Conservation (phyloP, 768 basidiomycete genomes). For the Crepidotus variabilis region DNA sequence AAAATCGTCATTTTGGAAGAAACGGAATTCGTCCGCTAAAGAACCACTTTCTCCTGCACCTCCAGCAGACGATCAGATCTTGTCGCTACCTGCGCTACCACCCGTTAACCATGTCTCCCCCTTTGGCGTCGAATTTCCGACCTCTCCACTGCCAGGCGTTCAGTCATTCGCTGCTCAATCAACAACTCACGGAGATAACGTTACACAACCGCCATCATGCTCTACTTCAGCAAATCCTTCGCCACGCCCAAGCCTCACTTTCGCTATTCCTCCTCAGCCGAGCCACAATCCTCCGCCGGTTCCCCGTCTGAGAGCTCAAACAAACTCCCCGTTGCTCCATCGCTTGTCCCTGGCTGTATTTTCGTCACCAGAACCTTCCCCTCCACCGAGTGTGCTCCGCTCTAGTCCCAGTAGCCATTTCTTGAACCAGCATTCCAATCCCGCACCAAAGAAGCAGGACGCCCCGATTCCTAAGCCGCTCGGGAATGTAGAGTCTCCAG, state of each 20-base stretch:
- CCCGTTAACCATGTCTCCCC: constrained; percentile 26
- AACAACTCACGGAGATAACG: not conserved
- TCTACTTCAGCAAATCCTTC: constrained; percentile 8
- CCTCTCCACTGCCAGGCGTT: not conserved
- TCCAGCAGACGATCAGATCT: not conserved
- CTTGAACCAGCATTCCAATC: constrained; percentile 13
- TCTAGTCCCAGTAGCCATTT: constrained; percentile 13
- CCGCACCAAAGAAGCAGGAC: constrained; percentile 36
- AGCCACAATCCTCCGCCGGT: constrained; percentile 14
- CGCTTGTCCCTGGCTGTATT: constrained; percentile 68
- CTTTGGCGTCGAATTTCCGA: constrained; percentile 14
- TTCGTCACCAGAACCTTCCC: constrained; percentile 34
- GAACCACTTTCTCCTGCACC: constrained; percentile 7
- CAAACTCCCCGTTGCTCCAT: constrained; percentile 68
- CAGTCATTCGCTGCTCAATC: not conserved
- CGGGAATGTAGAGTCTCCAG: constrained; percentile 60
- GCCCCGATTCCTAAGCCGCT: constrained; percentile 47
- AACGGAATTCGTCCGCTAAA: constrained; percentile 31
- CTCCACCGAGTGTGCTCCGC: constrained; percentile 20
- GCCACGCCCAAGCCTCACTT: constrained; percentile 2
- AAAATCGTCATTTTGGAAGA: constrained; percentile 67
- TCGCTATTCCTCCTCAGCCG: not conserved
- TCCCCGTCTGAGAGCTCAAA: constrained; percentile 39
- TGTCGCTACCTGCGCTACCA: constrained; percentile 21
- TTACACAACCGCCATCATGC: not conserved